Evolutionary conservation across 2,329 filamentous ascomycete genomes (phyloP).

Genomic region (Penicillium hesseltinei): DNA sequence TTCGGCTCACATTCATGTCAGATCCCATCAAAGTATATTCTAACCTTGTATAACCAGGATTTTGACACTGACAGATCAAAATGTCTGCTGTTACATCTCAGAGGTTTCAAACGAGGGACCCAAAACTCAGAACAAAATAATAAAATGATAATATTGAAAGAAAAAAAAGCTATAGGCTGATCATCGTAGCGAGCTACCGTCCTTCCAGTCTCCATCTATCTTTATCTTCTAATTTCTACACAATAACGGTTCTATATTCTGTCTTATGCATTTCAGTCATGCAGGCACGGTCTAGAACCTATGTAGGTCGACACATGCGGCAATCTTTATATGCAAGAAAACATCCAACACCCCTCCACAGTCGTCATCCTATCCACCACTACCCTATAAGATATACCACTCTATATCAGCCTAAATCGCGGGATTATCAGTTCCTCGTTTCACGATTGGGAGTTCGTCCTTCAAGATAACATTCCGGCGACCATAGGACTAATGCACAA

Average conservation of each 20-base stretch:
- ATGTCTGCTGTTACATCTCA: not conserved
- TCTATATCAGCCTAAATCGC: not conserved
- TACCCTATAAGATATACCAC: too few relatives aligned
- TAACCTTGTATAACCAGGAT: not conserved
- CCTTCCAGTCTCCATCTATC: not conserved
- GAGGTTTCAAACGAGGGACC: not conserved
- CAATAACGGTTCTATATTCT: not conserved
- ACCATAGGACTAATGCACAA: not conserved
- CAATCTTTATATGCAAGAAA: not conserved
- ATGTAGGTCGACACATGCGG: slow-evolving; percentile 8
- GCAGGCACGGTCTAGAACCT: not conserved
- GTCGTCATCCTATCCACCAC: not conserved
- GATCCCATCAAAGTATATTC: not conserved
- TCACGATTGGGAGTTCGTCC: not conserved
- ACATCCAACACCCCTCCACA: not conserved
- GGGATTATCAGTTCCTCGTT: not conserved
- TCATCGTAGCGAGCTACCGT: not conserved
- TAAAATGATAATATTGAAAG: not conserved
- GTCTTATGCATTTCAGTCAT: not conserved
- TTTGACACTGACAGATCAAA: not conserved
- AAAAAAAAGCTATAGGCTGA: not conserved
- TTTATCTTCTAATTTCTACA: not conserved
- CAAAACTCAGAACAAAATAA: not conserved
- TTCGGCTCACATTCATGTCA: not conserved
- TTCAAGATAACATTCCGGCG: not conserved